Evolutionary conservation across 306 rosid species (phyloP), one percentile per base, ranked within the genome.

Genomic region (Prinsepia uniflora): DNA sequence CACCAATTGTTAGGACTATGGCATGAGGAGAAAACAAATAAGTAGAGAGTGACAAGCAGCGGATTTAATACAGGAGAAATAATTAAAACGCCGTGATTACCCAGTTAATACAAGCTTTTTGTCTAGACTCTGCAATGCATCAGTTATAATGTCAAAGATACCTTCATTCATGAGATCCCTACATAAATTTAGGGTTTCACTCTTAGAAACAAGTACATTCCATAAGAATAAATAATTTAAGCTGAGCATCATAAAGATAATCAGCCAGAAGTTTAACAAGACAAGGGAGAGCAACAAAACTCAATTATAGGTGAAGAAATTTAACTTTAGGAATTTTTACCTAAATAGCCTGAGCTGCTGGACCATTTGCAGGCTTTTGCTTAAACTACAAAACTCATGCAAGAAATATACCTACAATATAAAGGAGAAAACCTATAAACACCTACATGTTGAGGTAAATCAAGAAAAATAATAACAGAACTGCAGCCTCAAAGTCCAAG

Each of bases 161-260:
- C 98, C 98, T 86, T 93, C 98, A 80, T 85, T 90, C 92, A 83
- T 85, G 63, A 93, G 89, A 84, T 93, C 97, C 92, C 98, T 93
- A 75, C 78, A 82, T 68, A 54, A 62, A 76, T 70, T 43, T 71
- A 75, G 52, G 81, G 57, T 39, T 56, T 71, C 62, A 48, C 78
- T 43, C 52, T 75, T 69, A 62, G 61, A 52, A 34, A 70, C 63
- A 49, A 68, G 47, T 9, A 50, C 36, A 54, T 22, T 74, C 47
- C 68, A 45, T 47, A 67, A 79, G 17, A 66, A 57, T 24, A 24
- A 63, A 70, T 57, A n/a, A 42, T 19, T 41, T 54, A 61, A 52
- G 36, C 42, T 22, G 46, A 19, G 44, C 65, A 47, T 56, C 59
- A 63, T 20, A 68, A 72, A 24, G 5, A 78, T 67, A 13, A 66